Percentiles rank a stretch among this genome's conserved stretches.
Conservation (phyloP, 2,329 filamentous ascomycete genomes). For the Hypoxylon sp. region DNA sequence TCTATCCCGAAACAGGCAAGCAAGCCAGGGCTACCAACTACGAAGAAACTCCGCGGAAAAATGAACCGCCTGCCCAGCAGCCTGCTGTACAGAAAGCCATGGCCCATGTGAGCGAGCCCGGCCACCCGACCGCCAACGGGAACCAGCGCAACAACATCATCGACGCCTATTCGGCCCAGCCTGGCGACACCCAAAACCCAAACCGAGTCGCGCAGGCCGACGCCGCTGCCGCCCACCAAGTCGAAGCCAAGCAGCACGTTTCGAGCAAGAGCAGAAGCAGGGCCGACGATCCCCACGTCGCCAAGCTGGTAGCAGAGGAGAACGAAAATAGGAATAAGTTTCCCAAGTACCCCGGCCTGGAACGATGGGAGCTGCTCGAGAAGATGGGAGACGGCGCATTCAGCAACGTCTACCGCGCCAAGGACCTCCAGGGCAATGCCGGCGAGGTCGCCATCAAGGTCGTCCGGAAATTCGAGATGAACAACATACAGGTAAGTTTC, state of each 20-base stretch:
- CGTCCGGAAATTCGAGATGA: slow-evolving; percentile 99
- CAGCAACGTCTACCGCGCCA: slow-evolving; percentile 95
- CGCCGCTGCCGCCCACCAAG: slow-evolving; percentile 69
- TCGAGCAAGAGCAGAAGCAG: slow-evolving; percentile 53
- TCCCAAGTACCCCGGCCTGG: slow-evolving; percentile 83
- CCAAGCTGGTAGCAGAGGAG: slow-evolving; percentile 90
- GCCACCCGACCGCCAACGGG: slow-evolving; percentile 37
- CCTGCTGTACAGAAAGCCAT: slow-evolving; percentile 68
- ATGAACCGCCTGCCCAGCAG: slow-evolving; percentile 58
- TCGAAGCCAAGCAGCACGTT: slow-evolving; percentile 66
- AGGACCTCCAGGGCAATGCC: slow-evolving; percentile 73
- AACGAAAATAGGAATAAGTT: slow-evolving; percentile 85
- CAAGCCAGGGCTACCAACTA: slow-evolving; percentile 76
- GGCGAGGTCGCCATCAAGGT: slow-evolving; percentile 97
- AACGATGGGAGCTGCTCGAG: slow-evolving; percentile 85
- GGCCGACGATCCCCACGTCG: slow-evolving; percentile 73
- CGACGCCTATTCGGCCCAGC: slow-evolving; percentile 69
- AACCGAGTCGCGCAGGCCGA: slow-evolving; percentile 75
- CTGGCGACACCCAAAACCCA: slow-evolving; percentile 68
- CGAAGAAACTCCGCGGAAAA: slow-evolving; percentile 62
- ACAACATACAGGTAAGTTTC: slow-evolving; percentile 90
- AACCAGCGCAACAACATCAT: slow-evolving; percentile 57
- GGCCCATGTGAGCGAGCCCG: slow-evolving; percentile 55
- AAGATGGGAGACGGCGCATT: slow-evolving; percentile 99
- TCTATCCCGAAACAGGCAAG: slow-evolving; percentile 68